A percentile compares a stretch with the other conserved stretches of the same genome.
These are phyloP conservation scores for Leccinum barrowsii DNA, from an alignment of 768 basidiomycete species.

Conservation along the genomic window DNA sequence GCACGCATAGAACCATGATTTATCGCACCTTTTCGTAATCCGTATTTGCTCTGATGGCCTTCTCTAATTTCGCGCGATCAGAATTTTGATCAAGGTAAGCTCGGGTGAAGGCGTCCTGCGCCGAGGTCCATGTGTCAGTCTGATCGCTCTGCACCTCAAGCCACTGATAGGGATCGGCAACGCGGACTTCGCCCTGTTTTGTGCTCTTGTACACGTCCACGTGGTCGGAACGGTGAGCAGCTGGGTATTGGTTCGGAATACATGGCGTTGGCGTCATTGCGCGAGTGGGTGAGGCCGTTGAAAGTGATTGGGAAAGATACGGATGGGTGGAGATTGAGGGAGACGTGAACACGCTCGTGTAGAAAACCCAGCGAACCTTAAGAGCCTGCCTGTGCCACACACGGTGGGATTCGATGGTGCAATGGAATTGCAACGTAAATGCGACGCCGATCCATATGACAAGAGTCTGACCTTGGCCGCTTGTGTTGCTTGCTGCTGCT, in stretches of 20 bases:
- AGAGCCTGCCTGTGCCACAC: slow-evolving; percentile 18
- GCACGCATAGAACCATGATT: neutral
- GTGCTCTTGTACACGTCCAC: slow-evolving; percentile 68
- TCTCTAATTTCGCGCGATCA: slow-evolving; percentile 56
- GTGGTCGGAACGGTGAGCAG: slow-evolving; percentile 61
- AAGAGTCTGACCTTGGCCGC: slow-evolving; percentile 53
- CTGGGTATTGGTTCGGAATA: slow-evolving; percentile 59
- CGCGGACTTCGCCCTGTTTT: slow-evolving; percentile 53
- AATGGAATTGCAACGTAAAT: neutral
- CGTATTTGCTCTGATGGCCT: slow-evolving; percentile 52
- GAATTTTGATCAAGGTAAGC: slow-evolving; percentile 59
- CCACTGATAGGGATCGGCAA: slow-evolving; percentile 75
- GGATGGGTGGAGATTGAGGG: slow-evolving; percentile 5
- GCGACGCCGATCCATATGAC: neutral
- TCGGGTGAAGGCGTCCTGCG: slow-evolving; percentile 58
- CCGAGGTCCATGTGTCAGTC: slow-evolving; percentile 60
- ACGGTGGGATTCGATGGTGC: slow-evolving; percentile 15
- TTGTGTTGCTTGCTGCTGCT: slow-evolving; percentile 43
- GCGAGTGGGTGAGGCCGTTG: slow-evolving; percentile 8
- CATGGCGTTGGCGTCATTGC: slow-evolving; percentile 45
- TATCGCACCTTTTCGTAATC: slow-evolving; percentile 46
- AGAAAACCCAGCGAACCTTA: slow-evolving; percentile 16
- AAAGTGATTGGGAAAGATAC: neutral
- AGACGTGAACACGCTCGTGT: slow-evolving; percentile 7
- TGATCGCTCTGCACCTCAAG: slow-evolving; percentile 62